Conservation (phyloP, 768 basidiomycete genomes). For the Phylloporus sp. region DNA sequence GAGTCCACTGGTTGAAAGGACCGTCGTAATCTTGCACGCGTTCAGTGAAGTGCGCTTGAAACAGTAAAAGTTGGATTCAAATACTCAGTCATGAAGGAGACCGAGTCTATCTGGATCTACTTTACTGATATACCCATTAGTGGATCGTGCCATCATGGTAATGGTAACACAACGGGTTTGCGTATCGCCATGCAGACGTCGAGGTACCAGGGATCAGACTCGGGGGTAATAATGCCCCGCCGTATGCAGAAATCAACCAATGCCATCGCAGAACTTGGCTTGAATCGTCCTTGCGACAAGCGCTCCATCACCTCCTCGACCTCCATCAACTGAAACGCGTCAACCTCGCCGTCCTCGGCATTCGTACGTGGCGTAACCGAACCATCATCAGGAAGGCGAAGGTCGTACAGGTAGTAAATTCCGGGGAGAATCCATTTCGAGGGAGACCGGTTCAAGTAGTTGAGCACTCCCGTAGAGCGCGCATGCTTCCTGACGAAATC, state of each 20-base stretch:
- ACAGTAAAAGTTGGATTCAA: too few relatives aligned
- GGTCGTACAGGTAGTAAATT: slow-evolving; percentile 43
- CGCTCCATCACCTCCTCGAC: slow-evolving; percentile 30
- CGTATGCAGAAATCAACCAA: slow-evolving; percentile 41
- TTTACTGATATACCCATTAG: background rate
- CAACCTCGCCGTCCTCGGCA: slow-evolving; percentile 39
- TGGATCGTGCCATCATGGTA: slow-evolving; percentile 10
- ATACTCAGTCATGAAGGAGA: too few relatives aligned
- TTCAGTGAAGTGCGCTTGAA: background rate
- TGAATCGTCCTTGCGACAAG: slow-evolving; percentile 36
- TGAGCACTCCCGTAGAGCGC: slow-evolving; percentile 36
- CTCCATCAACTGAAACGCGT: slow-evolving; percentile 38
- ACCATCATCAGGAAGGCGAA: slow-evolving; percentile 36
- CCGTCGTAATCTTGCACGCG: too few relatives aligned
- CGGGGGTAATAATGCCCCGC: slow-evolving; percentile 29
- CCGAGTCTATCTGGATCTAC: background rate
- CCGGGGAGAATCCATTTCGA: slow-evolving; percentile 43
- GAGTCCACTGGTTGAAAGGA: background rate
- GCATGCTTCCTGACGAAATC: slow-evolving; percentile 33
- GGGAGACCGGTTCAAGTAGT: slow-evolving; percentile 41
- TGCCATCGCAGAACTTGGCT: slow-evolving; percentile 41
- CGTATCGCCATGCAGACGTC: slow-evolving; percentile 25
- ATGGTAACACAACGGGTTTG: slow-evolving; percentile 15
- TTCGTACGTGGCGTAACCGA: slow-evolving; percentile 35
- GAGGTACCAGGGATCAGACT: slow-evolving; percentile 21